phyloP scores from a whole-genome alignment of 108 stramenopile genomes.

The Skeletonema costatum region DNA sequence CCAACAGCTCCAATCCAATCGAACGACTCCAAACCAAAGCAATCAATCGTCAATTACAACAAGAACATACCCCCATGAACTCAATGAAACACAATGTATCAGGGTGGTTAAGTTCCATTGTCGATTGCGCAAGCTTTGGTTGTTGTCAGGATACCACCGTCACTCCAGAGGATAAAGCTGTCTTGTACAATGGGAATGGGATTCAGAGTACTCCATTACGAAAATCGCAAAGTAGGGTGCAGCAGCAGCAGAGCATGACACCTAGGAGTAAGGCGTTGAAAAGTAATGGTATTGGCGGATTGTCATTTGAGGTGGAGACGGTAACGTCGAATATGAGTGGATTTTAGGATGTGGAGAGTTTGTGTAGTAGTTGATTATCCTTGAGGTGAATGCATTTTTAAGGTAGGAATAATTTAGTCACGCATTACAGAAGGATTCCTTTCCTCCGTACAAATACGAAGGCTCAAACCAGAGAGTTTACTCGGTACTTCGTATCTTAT shows the following conservation, averaged over 20 bases:
- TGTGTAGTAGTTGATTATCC: no score
- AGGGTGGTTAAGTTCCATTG: slow-evolving; percentile 34
- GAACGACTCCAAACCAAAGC: slow-evolving; percentile 40
- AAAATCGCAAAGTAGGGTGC: neutral
- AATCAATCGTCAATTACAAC: slow-evolving; percentile 32
- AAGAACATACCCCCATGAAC: slow-evolving; percentile 25
- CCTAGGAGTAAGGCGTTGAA: slow-evolving; percentile 16
- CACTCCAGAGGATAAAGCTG: slow-evolving; percentile 4
- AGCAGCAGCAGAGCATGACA: neutral
- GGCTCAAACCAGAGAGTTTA: no score
- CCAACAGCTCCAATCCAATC: slow-evolving; percentile 13
- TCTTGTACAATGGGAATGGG: neutral
- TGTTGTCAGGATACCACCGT: slow-evolving; percentile 38
- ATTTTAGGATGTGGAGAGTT: neutral
- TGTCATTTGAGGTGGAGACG: slow-evolving; percentile 34
- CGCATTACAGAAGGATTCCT: no score
- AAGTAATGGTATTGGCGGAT: slow-evolving; percentile 24
- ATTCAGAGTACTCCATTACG: neutral
- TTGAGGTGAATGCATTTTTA: no score
- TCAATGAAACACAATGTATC: slow-evolving; percentile 24
- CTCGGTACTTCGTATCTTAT: no score
- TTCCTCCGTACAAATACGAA: no score
- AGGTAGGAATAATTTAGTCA: no score
- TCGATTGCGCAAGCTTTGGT: slow-evolving; percentile 29
- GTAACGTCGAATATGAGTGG: neutral